These are phyloP conservation scores for Calycina herbarum DNA, from an alignment of 2,329 filamentous ascomycete genomes.

Conservation along the genomic window DNA sequence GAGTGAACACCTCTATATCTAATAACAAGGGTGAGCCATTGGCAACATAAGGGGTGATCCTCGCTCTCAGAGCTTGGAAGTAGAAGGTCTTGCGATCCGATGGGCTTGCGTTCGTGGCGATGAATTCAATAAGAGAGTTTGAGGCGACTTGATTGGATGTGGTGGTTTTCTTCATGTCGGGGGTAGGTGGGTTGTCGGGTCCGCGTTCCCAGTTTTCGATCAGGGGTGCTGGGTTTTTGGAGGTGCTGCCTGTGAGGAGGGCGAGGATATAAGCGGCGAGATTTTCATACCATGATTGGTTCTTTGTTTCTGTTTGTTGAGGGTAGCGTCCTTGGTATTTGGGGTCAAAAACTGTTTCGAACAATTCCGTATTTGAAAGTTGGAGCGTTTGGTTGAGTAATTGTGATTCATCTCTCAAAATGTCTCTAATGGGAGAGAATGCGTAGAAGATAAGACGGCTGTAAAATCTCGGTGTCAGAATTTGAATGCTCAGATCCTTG, in stretches of 20 bases:
- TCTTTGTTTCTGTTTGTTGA: background rate
- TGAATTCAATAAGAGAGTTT: background rate
- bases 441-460: constrained; percentile 63
- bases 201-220: constrained; percentile 5
- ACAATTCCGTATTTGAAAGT: constrained; percentile 14
- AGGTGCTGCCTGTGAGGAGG: background rate
- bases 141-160: background rate
- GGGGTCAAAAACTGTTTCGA: background rate
- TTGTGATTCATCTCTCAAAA: constrained; percentile 55
- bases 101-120: background rate
- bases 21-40: background rate
- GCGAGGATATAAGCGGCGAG: background rate
- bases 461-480: constrained; percentile 68
- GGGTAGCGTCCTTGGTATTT: background rate
- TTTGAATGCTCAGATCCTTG: constrained; percentile 52
- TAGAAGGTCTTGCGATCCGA: background rate
- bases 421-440: constrained; percentile 54
- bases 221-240: constrained; percentile 1
- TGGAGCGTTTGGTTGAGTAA: constrained; percentile 19
- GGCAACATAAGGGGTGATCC: constrained; percentile 6
- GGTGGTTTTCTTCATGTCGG: background rate
- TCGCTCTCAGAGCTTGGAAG: background rate
- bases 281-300: background rate
- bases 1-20: background rate
- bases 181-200: background rate